Conservation (phyloP, 306 rosid species). For the Rosa multiflora region DNA sequence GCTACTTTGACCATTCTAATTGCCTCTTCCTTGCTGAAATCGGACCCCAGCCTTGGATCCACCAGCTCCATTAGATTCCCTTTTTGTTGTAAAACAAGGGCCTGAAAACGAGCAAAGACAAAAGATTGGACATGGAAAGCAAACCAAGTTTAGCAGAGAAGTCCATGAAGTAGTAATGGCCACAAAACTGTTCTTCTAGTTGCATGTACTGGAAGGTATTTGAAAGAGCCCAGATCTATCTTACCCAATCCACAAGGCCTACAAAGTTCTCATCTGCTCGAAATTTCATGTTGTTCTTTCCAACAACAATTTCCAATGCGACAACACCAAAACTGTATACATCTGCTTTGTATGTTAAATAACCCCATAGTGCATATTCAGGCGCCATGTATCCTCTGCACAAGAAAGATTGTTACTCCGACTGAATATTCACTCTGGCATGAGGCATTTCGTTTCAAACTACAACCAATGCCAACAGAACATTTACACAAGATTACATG, state of each 20-base stretch:
- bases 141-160: background rate
- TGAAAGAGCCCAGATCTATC: background rate
- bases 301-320: conserved; percentile 51
- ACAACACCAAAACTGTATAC: conserved; percentile 44
- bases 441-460: too few relatives aligned
- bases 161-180: background rate
- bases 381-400: too few relatives aligned
- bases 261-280: conserved; percentile 11
- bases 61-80: conserved; percentile 46
- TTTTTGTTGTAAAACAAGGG: conserved; percentile 40
- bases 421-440: too few relatives aligned
- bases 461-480: background rate
- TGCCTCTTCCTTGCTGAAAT: conserved; percentile 35
- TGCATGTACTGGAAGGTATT: background rate
- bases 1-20: conserved; percentile 42
- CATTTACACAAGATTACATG: background rate
- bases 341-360: conserved; percentile 54
- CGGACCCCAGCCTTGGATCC: conserved; percentile 46
- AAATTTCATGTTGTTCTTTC: conserved; percentile 43
- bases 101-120: conserved; percentile 30
- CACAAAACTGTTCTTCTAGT: too few relatives aligned
- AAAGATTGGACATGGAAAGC: background rate
- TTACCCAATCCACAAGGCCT: conserved; percentile 25
- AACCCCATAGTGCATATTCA: too few relatives aligned
- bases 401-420: background rate